Conservation (phyloP, 306 rosid genomes). For the Ormosia semicastrata region DNA sequence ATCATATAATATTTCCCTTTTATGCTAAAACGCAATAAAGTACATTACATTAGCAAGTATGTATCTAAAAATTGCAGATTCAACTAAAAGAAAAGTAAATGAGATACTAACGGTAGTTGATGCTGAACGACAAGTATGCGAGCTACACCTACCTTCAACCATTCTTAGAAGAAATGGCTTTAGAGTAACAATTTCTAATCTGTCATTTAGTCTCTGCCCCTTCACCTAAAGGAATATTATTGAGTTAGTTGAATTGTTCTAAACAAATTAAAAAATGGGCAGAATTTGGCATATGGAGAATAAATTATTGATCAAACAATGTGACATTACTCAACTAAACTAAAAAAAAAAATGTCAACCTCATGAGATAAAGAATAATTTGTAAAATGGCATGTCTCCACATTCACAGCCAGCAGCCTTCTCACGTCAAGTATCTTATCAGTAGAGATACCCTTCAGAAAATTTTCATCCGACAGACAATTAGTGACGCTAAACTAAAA, state of each 20-base stretch:
- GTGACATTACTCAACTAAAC: neutral
- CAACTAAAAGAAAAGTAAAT: conserved; percentile 25
- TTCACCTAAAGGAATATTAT: conserved; percentile 51
- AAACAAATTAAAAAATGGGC: neutral
- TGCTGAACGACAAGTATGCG: neutral
- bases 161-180: conserved; percentile 81
- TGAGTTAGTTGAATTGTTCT: neutral
- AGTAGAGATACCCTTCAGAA: conserved; percentile 83
- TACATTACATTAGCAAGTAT: neutral
- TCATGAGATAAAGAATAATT: conserved; percentile 85
- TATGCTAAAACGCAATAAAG: neutral
- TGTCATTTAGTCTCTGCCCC: conserved; percentile 71
- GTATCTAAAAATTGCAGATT: conserved; percentile 1
- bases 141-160: conserved; percentile 88
- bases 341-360: conserved; percentile 39
- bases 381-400: conserved; percentile 87
- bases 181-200: conserved; percentile 60
- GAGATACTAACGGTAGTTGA: conserved; percentile 26
- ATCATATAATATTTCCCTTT: no score
- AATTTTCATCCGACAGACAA: neutral
- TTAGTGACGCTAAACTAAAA: neutral
- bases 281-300: neutral
- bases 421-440: conserved; percentile 91
- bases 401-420: conserved; percentile 76
- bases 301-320: neutral